A percentile compares a stretch with the other conserved stretches of the same genome.
phyloP scores from a whole-genome alignment of 768 basidiomycete genomes.

The Russula sp. region DNA sequence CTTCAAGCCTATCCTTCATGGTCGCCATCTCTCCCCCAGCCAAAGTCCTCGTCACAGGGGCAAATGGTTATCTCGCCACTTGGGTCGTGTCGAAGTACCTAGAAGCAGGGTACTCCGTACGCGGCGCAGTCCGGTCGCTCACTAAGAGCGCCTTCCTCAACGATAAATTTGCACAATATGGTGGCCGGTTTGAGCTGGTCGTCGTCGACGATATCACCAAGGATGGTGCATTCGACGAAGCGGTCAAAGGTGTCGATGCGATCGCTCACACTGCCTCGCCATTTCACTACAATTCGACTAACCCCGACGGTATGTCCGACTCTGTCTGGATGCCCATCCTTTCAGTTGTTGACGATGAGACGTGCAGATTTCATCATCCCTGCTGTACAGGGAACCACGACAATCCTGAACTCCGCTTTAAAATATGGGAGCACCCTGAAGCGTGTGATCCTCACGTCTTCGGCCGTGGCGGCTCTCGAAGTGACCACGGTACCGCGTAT shows the following conservation, averaged over 20 bases:
- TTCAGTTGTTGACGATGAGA: not conserved
- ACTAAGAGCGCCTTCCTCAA: slow-evolving; percentile 59
- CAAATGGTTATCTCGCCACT: slow-evolving; percentile 57
- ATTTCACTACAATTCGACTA: slow-evolving; percentile 46
- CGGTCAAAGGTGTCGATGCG: slow-evolving; percentile 70
- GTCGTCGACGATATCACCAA: slow-evolving; percentile 67
- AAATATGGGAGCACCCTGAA: slow-evolving; percentile 55
- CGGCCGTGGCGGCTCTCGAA: slow-evolving; percentile 47
- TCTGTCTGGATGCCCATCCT: not conserved
- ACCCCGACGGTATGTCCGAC: slow-evolving; percentile 37
- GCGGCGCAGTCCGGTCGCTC: slow-evolving; percentile 62
- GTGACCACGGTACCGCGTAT: slow-evolving; percentile 29
- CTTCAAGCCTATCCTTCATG: slow-evolving; percentile 32
- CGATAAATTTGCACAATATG: slow-evolving; percentile 51
- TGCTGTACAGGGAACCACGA: slow-evolving; percentile 67
- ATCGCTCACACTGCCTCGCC: slow-evolving; percentile 71
- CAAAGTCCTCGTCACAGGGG: slow-evolving; percentile 55
- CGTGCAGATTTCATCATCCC: slow-evolving; percentile 59
- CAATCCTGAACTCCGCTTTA: slow-evolving; percentile 56
- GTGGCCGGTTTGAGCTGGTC: slow-evolving; percentile 58
- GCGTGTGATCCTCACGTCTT: slow-evolving; percentile 63
- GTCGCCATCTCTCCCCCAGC: slow-evolving; percentile 37
- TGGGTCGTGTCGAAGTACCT: slow-evolving; percentile 59
- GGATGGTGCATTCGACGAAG: slow-evolving; percentile 71
- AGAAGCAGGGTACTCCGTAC: slow-evolving; percentile 58